Conservation (phyloP, 2,329 filamentous ascomycete genomes). For the Dendryphion nanum region DNA sequence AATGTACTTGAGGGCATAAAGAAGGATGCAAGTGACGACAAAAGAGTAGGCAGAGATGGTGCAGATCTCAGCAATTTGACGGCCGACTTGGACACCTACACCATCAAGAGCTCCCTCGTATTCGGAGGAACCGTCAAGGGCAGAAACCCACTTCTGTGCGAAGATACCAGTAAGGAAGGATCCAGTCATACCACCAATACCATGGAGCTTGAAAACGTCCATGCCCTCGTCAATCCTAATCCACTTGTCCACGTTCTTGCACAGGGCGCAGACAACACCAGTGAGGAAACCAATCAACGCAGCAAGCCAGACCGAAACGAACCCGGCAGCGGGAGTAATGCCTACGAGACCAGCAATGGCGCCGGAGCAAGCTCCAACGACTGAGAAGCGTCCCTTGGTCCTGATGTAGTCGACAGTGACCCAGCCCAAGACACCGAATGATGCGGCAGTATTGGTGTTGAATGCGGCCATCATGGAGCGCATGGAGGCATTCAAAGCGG, state of each 20-base stretch:
- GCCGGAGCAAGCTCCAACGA: constrained; percentile 58
- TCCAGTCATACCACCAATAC: constrained; percentile 57
- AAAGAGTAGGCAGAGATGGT: constrained; percentile 56
- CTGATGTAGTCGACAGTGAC: constrained; percentile 53
- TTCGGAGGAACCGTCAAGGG: constrained; percentile 51
- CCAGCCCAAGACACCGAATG: constrained; percentile 56
- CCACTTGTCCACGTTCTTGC: constrained; percentile 55
- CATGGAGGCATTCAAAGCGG: constrained; percentile 52
- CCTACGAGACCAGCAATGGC: constrained; percentile 60
- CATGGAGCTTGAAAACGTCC: constrained; percentile 61
- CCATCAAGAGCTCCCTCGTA: constrained; percentile 55
- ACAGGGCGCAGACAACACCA: constrained; percentile 49
- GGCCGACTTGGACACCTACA: constrained; percentile 55
- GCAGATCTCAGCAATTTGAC: constrained; percentile 57
- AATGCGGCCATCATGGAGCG: constrained; percentile 56
- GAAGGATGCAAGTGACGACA: constrained; percentile 51
- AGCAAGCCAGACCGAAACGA: constrained; percentile 53
- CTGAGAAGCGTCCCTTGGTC: constrained; percentile 53
- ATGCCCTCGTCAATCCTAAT: constrained; percentile 57
- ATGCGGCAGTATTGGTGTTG: constrained; percentile 59
- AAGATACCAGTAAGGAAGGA: constrained; percentile 60
- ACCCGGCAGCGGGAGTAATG: constrained; percentile 58
- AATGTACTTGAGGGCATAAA: constrained; percentile 54
- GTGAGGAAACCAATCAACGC: constrained; percentile 58
- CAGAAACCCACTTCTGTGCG: constrained; percentile 48